Conservation (phyloP, 306 rosid species). For the Fragaria iinumae region DNA sequence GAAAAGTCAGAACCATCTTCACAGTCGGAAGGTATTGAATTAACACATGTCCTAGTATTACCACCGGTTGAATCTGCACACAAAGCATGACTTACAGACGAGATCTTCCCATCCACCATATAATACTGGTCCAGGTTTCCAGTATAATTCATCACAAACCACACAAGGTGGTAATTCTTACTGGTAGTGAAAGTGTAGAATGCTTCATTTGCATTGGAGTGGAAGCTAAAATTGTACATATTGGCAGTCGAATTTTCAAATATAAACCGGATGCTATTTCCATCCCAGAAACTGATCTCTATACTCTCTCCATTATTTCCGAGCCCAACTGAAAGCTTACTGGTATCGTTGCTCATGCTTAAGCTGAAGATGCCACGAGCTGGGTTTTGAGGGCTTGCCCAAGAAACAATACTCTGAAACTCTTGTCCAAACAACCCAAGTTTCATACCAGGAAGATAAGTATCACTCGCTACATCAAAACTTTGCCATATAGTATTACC, state of each 20-base stretch:
- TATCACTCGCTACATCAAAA: conserved; percentile 6
- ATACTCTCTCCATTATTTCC: background rate
- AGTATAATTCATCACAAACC: conserved; percentile 22
- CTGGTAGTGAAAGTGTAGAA: background rate
- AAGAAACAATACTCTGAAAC: conserved; percentile 9
- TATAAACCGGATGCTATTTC: conserved; percentile 4
- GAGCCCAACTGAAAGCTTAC: background rate
- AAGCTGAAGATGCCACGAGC: conserved; percentile 8
- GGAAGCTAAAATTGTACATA: conserved; percentile 15
- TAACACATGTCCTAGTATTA: background rate
- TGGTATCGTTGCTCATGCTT: background rate
- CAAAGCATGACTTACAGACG: conserved; percentile 1
- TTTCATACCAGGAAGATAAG: conserved; percentile 22
- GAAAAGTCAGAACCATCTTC: conserved; percentile 1
- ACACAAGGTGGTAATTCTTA: background rate
- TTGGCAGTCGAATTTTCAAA: conserved; percentile 2
- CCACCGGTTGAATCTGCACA: conserved; percentile 9
- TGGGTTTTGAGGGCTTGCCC: conserved; percentile 18
- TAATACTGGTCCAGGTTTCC: conserved; percentile 14
- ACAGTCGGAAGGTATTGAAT: background rate
- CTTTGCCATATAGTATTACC: conserved; percentile 18
- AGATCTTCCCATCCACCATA: conserved; percentile 6
- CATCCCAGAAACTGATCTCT: conserved; percentile 12
- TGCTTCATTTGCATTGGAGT: background rate
- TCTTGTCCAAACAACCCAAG: conserved; percentile 8